Conservation (phyloP, 2,329 filamentous ascomycete genomes). For the Dothideomycetes sp. region DNA sequence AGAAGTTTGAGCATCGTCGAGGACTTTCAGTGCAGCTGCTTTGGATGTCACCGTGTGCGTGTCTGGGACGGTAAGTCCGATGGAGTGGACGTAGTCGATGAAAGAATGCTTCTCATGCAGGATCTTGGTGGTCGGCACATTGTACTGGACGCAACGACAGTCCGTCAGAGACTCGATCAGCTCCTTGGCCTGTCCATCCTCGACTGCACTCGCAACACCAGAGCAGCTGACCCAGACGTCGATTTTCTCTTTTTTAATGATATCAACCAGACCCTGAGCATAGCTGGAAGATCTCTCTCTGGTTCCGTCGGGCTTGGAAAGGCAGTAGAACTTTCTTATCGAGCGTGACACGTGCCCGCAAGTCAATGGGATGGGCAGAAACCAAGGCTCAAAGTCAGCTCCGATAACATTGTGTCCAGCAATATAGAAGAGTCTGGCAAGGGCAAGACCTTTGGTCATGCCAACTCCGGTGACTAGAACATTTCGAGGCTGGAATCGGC, state of each 20-base stretch:
- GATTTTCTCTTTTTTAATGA: slow-evolving; percentile 50
- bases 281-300: slow-evolving; percentile 38
- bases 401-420: slow-evolving; percentile 61
- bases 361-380: slow-evolving; percentile 18
- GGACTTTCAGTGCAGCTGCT: slow-evolving; percentile 41
- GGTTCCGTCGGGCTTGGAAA: slow-evolving; percentile 23
- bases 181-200: slow-evolving; percentile 56
- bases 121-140: slow-evolving; percentile 41
- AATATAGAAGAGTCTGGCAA: slow-evolving; percentile 55
- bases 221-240: slow-evolving; percentile 68
- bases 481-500: slow-evolving; percentile 36
- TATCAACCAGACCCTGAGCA: slow-evolving; percentile 42
- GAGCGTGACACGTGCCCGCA: slow-evolving; percentile 49
- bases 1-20: slow-evolving; percentile 26
- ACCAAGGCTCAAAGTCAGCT: slow-evolving; percentile 47
- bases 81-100: slow-evolving; percentile 42
- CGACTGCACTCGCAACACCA: slow-evolving; percentile 52
- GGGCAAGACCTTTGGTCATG: slow-evolving; percentile 57
- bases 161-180: slow-evolving; percentile 44
- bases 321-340: slow-evolving; percentile 44
- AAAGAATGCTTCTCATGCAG: slow-evolving; percentile 59
- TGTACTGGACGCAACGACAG: slow-evolving; percentile 56
- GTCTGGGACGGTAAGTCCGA: slow-evolving; percentile 39
- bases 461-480: slow-evolving; percentile 62
- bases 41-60: slow-evolving; percentile 41